Evolutionary conservation across 2,329 filamentous ascomycete genomes (phyloP).

Genomic region (Pseudovirgaria hyperparasitica): DNA sequence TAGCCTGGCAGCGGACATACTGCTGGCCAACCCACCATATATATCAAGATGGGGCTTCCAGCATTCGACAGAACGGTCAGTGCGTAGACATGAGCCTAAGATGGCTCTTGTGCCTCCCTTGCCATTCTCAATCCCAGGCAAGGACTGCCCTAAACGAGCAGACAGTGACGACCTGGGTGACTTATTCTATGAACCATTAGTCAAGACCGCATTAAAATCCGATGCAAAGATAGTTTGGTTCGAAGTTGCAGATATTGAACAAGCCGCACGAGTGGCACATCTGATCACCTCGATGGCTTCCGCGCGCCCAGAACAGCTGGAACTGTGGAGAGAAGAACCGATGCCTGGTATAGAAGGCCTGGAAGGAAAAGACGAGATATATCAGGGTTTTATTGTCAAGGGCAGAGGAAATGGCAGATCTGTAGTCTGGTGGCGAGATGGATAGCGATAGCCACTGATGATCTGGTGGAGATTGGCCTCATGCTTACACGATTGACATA

Average conservation of each 20-base stretch:
- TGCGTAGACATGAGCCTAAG: conserved; percentile 69
- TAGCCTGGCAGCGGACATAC: too few species aligned
- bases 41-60: conserved; percentile 55
- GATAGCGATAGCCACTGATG: too few species aligned
- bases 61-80: conserved; percentile 54
- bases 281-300: conserved; percentile 27
- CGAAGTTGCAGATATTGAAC: conserved; percentile 58
- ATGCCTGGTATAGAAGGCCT: conserved; percentile 7
- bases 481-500: too few species aligned
- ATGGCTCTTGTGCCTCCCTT: conserved; percentile 53
- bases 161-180: conserved; percentile 25
- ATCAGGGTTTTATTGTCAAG: conserved; percentile 14
- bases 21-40: conserved; percentile 87
- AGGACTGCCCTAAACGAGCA: conserved; percentile 1
- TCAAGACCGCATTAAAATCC: conserved; percentile 40
- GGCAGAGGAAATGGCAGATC: conserved; percentile 31
- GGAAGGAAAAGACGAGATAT: neutral
- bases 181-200: conserved; percentile 56
- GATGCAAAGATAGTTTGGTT: conserved; percentile 47
- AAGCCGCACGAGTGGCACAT: conserved; percentile 51
- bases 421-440: conserved; percentile 30
- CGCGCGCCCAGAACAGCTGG: conserved; percentile 30
- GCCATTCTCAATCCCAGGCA: neutral
- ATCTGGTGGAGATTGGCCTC: too few species aligned
- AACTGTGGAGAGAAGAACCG: conserved; percentile 64